Conservation (phyloP, 768 basidiomycete species). For the Leccinum longicurvipes region DNA sequence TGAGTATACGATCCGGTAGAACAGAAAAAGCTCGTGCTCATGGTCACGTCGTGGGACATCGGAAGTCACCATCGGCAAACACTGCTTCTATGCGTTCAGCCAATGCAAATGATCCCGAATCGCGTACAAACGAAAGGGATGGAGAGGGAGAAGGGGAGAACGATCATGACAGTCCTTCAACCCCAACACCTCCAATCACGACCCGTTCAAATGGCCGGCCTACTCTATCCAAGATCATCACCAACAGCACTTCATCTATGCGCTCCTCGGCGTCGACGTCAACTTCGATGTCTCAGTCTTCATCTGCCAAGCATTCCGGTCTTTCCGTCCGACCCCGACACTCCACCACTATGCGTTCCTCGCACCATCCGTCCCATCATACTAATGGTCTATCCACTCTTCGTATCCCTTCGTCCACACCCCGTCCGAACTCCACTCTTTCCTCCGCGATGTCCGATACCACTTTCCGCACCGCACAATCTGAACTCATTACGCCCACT, state of each 20-base stretch:
- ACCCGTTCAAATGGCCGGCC: slow-evolving; percentile 23
- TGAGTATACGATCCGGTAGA: slow-evolving; percentile 23
- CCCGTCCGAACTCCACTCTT: slow-evolving; percentile 27
- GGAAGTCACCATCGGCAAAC: slow-evolving; percentile 21
- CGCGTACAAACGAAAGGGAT: not conserved
- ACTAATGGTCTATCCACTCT: slow-evolving; percentile 26
- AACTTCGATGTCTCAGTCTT: slow-evolving; percentile 1
- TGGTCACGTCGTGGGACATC: slow-evolving; percentile 15
- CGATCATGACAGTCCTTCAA: slow-evolving; percentile 15
- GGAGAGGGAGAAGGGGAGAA: slow-evolving; percentile 7
- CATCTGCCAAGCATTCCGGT: slow-evolving; percentile 14
- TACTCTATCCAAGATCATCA: slow-evolving; percentile 25
- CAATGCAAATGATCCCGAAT: not conserved
- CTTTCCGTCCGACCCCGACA: slow-evolving; percentile 19
- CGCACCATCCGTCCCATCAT: slow-evolving; percentile 18
- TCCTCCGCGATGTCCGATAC: slow-evolving; percentile 31
- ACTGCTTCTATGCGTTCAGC: slow-evolving; percentile 7
- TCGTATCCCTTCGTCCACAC: slow-evolving; percentile 27
- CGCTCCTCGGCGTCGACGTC: slow-evolving; percentile 19
- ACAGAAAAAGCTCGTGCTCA: slow-evolving; percentile 24
- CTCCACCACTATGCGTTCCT: slow-evolving; percentile 25
- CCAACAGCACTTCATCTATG: slow-evolving; percentile 23
- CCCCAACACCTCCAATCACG: slow-evolving; percentile 9
- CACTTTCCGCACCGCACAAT: slow-evolving; percentile 31
- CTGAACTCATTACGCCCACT: slow-evolving; percentile 29